Evolutionary conservation across 352 stramenopile genomes (phyloP), one percentile per base, ranked within the genome.

Genomic region (Globisporangium echinulatum): DNA sequence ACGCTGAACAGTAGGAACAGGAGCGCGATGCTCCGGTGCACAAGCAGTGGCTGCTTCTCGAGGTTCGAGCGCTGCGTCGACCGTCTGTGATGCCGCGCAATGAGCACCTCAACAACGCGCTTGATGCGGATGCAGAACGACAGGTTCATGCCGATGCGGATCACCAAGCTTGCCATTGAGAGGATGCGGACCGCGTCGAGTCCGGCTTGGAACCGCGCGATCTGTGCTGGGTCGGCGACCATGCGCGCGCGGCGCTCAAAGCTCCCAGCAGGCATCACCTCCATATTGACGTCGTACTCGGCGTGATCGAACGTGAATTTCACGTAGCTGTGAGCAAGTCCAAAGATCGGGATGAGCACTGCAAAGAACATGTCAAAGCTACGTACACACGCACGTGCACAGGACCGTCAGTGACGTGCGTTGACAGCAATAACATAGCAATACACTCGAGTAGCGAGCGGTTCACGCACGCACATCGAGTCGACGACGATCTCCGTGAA

Each of bases 171-270:
- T 3, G 61, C 39, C 1, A 44, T n/a, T 25, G 67, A 54, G 7
- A 59, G 49, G 52, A 80, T 73, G 2, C 67, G 65, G 43, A 80
- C 57, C 10, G 62, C 68, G 39, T 80, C 70, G 17, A 79, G 66
- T 4, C 49, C 69, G 4, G 58, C 43, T 11, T 64, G 65, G 49
- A 83, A 61, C 7, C 69, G 49, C 3, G 61, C 65, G 7, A 79
- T 67, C 25, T 72, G 57, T 4, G 56, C 52, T 1, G 70, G 69
- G 38, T 77, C 68, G 4, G 64, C 59, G 9, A 62, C 59, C 62
- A 77, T 71, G 4, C 59, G 54, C 10, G 67, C 74, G 15, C 57
- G 49, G 5, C 64, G 53, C 49, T 83, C 74, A 36, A 81, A 77
- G 39, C 50, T 66, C 11, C 69, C 70, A 0, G 52, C n/a, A 0